A percentile compares a stretch with the other conserved stretches of the same genome.
Conservation (phyloP, 2,329 filamentous ascomycete genomes). For the Rugonectria rugulosa region DNA sequence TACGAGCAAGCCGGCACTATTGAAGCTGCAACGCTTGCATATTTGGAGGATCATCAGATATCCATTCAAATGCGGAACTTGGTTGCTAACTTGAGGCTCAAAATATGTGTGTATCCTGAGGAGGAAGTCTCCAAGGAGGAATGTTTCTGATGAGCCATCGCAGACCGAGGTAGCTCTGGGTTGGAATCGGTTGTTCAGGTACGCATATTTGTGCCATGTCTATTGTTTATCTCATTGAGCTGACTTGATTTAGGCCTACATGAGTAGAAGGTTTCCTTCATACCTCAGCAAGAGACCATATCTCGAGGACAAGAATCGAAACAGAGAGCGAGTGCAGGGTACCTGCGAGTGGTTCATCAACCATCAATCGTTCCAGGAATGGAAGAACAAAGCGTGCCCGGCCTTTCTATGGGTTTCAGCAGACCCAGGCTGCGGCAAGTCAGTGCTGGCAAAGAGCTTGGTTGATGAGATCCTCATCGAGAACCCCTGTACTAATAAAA, state of each 20-base stretch:
- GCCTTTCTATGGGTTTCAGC: slow-evolving; percentile 44
- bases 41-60: too few species aligned
- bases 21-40: slow-evolving; percentile 35
- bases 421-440: slow-evolving; percentile 54
- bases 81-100: too few species aligned
- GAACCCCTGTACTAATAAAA: slow-evolving; percentile 22
- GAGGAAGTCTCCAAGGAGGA: too few species aligned
- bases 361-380: slow-evolving; percentile 14
- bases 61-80: too few species aligned
- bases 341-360: slow-evolving; percentile 30
- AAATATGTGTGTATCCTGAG: too few species aligned
- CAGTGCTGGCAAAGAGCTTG: slow-evolving; percentile 49
- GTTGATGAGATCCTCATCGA: slow-evolving; percentile 40
- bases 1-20: slow-evolving; percentile 5
- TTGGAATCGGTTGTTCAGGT: too few species aligned
- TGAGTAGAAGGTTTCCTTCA: too few species aligned
- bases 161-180: too few species aligned
- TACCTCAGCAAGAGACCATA: slow-evolving; percentile 21
- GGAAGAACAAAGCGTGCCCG: slow-evolving; percentile 4
- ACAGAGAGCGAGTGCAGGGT: slow-evolving; percentile 12
- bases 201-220: too few species aligned
- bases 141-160: too few species aligned
- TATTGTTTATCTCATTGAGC: too few species aligned
- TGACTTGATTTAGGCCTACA: too few species aligned
- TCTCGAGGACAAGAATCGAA: slow-evolving; percentile 27